These are phyloP conservation scores for Setomelanomma holmii DNA, from an alignment of 2,329 filamentous ascomycete species.

Conservation along the genomic window DNA sequence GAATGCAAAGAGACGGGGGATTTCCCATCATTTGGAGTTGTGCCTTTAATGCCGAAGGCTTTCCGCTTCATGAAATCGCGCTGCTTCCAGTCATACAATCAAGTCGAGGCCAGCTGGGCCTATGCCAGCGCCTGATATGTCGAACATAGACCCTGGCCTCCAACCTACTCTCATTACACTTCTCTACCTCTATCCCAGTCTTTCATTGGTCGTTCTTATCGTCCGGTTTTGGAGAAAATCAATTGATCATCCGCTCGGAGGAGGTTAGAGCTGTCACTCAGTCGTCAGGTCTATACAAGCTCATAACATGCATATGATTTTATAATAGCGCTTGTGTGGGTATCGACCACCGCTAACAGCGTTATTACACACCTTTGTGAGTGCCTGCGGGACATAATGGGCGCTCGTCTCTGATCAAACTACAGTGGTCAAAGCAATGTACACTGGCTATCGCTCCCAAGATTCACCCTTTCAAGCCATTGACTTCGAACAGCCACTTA, in stretches of 20 bases:
- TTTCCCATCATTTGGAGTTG: too few species aligned
- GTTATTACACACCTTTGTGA: slow-evolving; percentile 25
- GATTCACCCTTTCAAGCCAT: slow-evolving; percentile 19
- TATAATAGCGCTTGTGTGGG: slow-evolving; percentile 17
- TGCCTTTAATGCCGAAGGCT: too few species aligned
- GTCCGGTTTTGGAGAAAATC: slow-evolving; percentile 23
- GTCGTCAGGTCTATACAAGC: background rate
- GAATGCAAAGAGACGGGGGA: too few species aligned
- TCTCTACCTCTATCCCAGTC: slow-evolving; percentile 17
- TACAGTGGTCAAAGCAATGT: slow-evolving; percentile 15
- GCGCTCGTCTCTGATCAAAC: background rate
- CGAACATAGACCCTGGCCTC: slow-evolving; percentile 14
- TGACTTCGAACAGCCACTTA: slow-evolving; percentile 10
- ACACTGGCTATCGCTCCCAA: slow-evolving; percentile 21
- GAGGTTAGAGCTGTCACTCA: slow-evolving; percentile 15
- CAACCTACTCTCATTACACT: slow-evolving; percentile 22
- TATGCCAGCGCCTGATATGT: slow-evolving; percentile 14
- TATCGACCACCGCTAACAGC: slow-evolving; percentile 14
- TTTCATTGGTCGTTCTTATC: slow-evolving; percentile 14
- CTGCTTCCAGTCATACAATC: too few species aligned
- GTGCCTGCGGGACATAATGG: background rate
- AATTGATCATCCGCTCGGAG: slow-evolving; percentile 19
- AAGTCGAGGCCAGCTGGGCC: background rate
- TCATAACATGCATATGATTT: slow-evolving; percentile 13
- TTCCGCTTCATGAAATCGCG: too few species aligned